phyloP scores from a whole-genome alignment of 1,284 basidiomycete species.

The Apiotrichum mycotoxinovorans region DNA sequence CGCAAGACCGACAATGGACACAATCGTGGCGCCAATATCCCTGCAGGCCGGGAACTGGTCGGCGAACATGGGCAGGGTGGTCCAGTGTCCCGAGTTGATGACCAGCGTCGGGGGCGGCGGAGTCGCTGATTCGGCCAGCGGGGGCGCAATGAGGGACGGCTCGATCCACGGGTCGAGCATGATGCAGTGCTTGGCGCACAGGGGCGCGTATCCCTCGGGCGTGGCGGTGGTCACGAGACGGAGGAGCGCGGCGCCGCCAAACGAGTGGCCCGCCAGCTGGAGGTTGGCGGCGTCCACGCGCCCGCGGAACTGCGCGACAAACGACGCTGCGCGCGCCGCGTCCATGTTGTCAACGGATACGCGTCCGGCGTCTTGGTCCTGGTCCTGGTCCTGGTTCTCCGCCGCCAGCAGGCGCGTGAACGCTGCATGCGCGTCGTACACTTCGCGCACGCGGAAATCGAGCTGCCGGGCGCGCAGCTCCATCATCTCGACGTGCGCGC shows the following conservation, averaged over 20 bases:
- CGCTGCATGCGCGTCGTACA: constrained; percentile 57
- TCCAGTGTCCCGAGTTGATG: constrained; percentile 70
- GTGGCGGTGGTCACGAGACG: constrained; percentile 17
- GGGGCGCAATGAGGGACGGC: constrained; percentile 60
- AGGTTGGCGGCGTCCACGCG: constrained; percentile 52
- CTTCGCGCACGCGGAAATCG: constrained; percentile 61
- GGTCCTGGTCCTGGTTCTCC: background rate
- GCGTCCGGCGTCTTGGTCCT: background rate
- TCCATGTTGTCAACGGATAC: constrained; percentile 1
- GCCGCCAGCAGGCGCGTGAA: constrained; percentile 39
- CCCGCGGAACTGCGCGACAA: constrained; percentile 52
- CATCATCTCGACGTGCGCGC: background rate
- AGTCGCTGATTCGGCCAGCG: constrained; percentile 1
- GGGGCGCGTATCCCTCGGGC: constrained; percentile 35
- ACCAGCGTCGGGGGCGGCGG: constrained; percentile 54
- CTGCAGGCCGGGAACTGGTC: constrained; percentile 56
- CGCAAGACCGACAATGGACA: constrained; percentile 35
- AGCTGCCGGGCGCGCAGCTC: constrained; percentile 64
- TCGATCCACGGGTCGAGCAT: constrained; percentile 77
- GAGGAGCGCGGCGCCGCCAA: constrained; percentile 65
- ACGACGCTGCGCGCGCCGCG: constrained; percentile 5
- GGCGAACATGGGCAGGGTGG: constrained; percentile 65
- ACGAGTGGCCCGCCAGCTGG: constrained; percentile 66
- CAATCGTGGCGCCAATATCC: constrained; percentile 31
- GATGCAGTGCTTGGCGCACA: constrained; percentile 57